A percentile compares a stretch with the other conserved stretches of the same genome.
Evolutionary conservation across 352 stramenopile species (phyloP).

Genomic region (Achlya hypogyna): DNA sequence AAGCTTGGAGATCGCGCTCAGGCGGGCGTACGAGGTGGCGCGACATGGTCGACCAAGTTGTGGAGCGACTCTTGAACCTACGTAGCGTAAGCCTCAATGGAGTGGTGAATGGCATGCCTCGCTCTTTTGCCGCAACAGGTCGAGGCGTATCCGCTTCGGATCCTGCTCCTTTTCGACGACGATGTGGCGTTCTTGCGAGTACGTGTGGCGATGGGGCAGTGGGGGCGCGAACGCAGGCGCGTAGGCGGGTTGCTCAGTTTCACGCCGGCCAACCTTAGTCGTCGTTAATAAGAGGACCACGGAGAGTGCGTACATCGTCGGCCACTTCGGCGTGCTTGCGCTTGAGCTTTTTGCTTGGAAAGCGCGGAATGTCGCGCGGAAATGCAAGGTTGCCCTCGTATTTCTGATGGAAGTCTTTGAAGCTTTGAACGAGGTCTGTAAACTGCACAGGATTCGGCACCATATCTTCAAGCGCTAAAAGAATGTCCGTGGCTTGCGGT

Average conservation of each 20-base stretch:
- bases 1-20: neutral
- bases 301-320: constrained; percentile 25
- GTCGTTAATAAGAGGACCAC: neutral
- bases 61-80: constrained; percentile 44
- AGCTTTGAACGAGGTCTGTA: constrained; percentile 38
- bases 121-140: constrained; percentile 47
- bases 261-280: constrained; percentile 44
- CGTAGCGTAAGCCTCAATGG: neutral
- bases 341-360: constrained; percentile 34
- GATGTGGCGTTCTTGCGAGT: constrained; percentile 40
- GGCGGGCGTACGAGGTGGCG: constrained; percentile 28
- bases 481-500: constrained; percentile 36
- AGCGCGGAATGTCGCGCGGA: constrained; percentile 40
- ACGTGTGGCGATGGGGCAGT: constrained; percentile 47
- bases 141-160: constrained; percentile 39
- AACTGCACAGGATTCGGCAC: constrained; percentile 35
- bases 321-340: constrained; percentile 39
- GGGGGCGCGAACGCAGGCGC: constrained; percentile 43
- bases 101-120: constrained; percentile 21
- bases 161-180: constrained; percentile 50
- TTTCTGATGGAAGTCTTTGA: constrained; percentile 28
- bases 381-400: constrained; percentile 37
- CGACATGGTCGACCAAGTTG: constrained; percentile 31
- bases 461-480: constrained; percentile 39
- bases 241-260: constrained; percentile 34